A percentile compares a stretch with the other conserved stretches of the same genome.
Evolutionary conservation across 2,329 filamentous ascomycete species (phyloP).

Genomic region (Zalaria sp.): DNA sequence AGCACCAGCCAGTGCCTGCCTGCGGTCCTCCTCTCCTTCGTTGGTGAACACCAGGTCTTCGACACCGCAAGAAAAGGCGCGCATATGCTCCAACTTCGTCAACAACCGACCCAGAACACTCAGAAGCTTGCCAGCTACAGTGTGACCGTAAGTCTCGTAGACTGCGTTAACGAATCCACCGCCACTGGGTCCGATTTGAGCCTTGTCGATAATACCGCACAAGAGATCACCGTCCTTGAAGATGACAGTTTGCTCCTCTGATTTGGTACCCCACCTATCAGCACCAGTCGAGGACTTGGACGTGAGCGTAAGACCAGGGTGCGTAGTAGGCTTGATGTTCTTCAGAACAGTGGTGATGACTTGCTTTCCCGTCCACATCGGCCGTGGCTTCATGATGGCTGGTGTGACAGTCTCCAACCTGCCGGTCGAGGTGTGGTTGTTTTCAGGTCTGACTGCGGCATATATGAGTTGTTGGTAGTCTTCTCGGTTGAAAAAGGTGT

Average conservation of each 20-base stretch:
- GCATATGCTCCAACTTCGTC: conserved; percentile 81
- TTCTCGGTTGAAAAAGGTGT: conserved; percentile 76
- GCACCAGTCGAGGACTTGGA: conserved; percentile 66
- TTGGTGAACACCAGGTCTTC: conserved; percentile 81
- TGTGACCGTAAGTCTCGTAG: conserved; percentile 85
- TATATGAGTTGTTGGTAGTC: conserved; percentile 94
- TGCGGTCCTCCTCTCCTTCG: conserved; percentile 59
- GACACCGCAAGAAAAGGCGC: conserved; percentile 93
- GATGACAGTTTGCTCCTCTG: conserved; percentile 68
- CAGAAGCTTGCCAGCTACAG: conserved; percentile 71
- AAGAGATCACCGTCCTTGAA: conserved; percentile 81
- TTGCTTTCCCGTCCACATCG: conserved; percentile 92
- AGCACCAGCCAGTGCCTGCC: conserved; percentile 53
- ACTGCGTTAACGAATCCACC: conserved; percentile 85
- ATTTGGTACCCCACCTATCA: conserved; percentile 60
- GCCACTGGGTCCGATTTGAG: conserved; percentile 75
- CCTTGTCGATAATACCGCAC: conserved; percentile 86
- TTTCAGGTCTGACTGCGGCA: conserved; percentile 75
- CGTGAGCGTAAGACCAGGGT: conserved; percentile 63
- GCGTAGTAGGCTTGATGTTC: conserved; percentile 71
- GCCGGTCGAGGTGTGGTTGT: conserved; percentile 71
- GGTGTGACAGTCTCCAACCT: conserved; percentile 70
- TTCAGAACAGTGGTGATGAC: conserved; percentile 83
- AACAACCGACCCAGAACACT: conserved; percentile 80
- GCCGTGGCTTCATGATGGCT: conserved; percentile 65